Evolutionary conservation across 176 grass and related monocot species (phyloP).

Genomic region (Oryza australiensis): DNA sequence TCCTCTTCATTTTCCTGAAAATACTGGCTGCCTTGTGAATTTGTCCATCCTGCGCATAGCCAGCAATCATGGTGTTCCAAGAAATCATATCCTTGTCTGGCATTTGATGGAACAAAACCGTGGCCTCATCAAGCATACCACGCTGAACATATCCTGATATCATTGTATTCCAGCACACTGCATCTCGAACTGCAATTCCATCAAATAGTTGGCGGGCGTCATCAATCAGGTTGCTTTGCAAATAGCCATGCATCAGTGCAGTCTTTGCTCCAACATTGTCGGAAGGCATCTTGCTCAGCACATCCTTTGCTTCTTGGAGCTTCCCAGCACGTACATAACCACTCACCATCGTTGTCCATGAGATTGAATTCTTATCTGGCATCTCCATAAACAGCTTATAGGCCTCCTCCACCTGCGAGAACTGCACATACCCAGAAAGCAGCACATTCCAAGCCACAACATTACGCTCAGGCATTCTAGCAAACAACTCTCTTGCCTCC

Average conservation of each 20-base stretch:
- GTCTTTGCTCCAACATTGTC: constrained; percentile 55
- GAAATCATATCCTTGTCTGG: constrained; percentile 59
- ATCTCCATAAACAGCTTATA: constrained; percentile 46
- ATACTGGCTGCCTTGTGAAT: constrained; percentile 44
- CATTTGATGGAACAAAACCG: constrained; percentile 53
- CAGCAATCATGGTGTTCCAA: constrained; percentile 68
- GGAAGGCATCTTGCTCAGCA: constrained; percentile 54
- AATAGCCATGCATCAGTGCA: constrained; percentile 60
- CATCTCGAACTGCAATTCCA: constrained; percentile 42
- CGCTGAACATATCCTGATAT: constrained; percentile 55
- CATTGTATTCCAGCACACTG: constrained; percentile 71
- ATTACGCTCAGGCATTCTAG: constrained; percentile 57
- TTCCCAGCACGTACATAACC: constrained; percentile 42
- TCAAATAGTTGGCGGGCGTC: constrained; percentile 51
- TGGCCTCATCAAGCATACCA: constrained; percentile 54
- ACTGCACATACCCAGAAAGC: constrained; percentile 51
- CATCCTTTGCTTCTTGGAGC: constrained; percentile 52
- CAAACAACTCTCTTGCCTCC: constrained; percentile 46
- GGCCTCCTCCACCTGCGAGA: constrained; percentile 36
- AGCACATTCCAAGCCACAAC: constrained; percentile 57
- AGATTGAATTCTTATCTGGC: constrained; percentile 45
- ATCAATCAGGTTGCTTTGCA: constrained; percentile 39
- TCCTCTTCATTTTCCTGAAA: constrained; percentile 48
- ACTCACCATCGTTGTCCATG: constrained; percentile 63
- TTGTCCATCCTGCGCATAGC: constrained; percentile 54